Base-by-base conservation (phyloP, 140 eudicot species). In the Ambrosia hybrid region DNA sequence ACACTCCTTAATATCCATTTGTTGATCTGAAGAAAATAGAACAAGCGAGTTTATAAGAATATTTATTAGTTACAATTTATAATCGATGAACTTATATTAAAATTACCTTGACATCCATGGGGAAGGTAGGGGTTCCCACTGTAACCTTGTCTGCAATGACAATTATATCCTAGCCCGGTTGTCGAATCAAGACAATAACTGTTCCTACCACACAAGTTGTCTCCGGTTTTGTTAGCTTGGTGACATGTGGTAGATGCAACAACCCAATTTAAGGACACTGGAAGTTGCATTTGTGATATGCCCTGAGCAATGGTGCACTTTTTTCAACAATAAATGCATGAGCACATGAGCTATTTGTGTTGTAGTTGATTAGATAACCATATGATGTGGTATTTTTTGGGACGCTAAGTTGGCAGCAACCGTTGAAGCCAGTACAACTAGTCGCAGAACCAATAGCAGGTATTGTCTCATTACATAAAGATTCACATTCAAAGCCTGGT, bases 381-480 rank as follows among this genome's bases (percentile, higher is more conserved):
- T 6, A 64, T 7, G 34, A 3, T 8, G 14, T 39, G 12, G 3
- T 15, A 14, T 39, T 37, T 39, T 64, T 0, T 38, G n/a, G 51
- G 52, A 64, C 5, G 21, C 49, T 13, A 36, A 13, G 67, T 36
- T 62, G 10, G 3, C 67, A 62, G 12, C 69, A 39, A 64, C 69
- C 69, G n/a, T 64, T 64, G 52, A 64, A 64, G 69, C 69, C 69
- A 7, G 48, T 64, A 39, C 68, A 64, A 64, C n/a, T 14, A 64
- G 6, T 39, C 2, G 14, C 34, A 15, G 36, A 38, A 38, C 4
- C 0, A 64, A 3, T 7, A 38, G 2, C 2, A n/a, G 14, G 30
- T 37, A 13, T 5, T 36, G 49, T 13, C 26, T 62, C 21, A 6
- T 34, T 37, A 2, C 67, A 62, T 36, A 62, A 4, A 36, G 67